Base-by-base conservation (phyloP, 768 basidiomycete genomes). In the Candolleomyces aberdarensis region DNA sequence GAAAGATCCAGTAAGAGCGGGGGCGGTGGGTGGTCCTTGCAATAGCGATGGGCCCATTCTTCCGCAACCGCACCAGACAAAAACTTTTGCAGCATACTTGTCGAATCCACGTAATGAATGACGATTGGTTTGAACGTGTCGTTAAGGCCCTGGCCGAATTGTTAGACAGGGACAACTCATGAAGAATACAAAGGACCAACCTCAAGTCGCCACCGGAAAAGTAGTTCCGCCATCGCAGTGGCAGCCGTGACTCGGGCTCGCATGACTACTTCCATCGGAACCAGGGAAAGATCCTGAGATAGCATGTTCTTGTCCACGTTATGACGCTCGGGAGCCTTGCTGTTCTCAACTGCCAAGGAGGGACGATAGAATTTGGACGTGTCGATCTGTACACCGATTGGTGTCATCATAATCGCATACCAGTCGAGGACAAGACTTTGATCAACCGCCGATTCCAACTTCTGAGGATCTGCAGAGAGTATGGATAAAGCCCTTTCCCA, bases 251-350 rank as follows among this genome's bases (percentile, higher is more conserved):
- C 74, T 22, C 96, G 82, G 17, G 92, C 93, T 63, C 90, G 86
- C 60, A 96, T 70, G 41, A 94, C 85, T 5, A 85, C 75, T 67
- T 97, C 94, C 22, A 83, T 74, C 6, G 88, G 79, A 36, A 98
- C 82, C 41, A 99, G 78, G 0, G 92, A 86, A 47, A 94, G 76
- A 70, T 99, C 97, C 69, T 98, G 96, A 5, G 84, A 80, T 22
- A 98, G 79, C 88, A 98, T 94, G 61, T 90, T 91, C 79, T 94
- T 98, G 77, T 99, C 97, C 36, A 98, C 93, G 66, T 97, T 95
- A 71, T 98, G 93, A 50, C 87, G 83, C 70, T 93, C 89, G 0
- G 80, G 76, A 2, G 75, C 72, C 22, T 79, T 76, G 6, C 74
- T 72, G 10, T 81, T 82, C 58, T 83, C 78, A 15, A 76, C 73